Conservation (phyloP, 495 filamentous ascomycete species). For the Immersiella caudata region DNA sequence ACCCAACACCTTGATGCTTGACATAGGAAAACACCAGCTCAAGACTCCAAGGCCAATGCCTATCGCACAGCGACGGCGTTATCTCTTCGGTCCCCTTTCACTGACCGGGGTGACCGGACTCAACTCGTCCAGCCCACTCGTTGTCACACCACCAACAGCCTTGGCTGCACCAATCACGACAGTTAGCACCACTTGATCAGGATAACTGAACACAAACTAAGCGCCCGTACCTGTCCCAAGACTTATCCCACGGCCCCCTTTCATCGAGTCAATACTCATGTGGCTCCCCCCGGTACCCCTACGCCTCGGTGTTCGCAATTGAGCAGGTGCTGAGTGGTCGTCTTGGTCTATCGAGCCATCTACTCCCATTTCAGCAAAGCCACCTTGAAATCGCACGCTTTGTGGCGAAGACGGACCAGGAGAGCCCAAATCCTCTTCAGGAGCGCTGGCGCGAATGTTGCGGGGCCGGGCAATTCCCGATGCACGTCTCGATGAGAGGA, state of each 20-base stretch:
- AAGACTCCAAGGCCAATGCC: neutral
- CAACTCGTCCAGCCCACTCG: neutral
- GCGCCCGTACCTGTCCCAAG: slow-evolving; percentile 35
- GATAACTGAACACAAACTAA: neutral
- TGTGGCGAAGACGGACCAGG: slow-evolving; percentile 14
- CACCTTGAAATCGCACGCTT: slow-evolving; percentile 11
- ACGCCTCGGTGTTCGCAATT: slow-evolving; percentile 15
- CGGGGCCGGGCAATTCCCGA: neutral
- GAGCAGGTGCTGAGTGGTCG: neutral
- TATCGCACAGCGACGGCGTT: neutral
- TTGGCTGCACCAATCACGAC: neutral
- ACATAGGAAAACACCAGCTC: neutral
- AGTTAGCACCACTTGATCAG: neutral
- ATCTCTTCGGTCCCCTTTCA: neutral
- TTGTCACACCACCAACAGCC: slow-evolving; percentile 11
- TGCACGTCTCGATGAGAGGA: neutral
- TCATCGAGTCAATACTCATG: slow-evolving; percentile 34
- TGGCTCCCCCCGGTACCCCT: slow-evolving; percentile 28
- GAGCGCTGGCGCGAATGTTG: neutral
- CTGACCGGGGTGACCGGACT: neutral
- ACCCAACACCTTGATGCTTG: neutral
- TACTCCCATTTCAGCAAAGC: neutral
- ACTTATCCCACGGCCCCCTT: slow-evolving; percentile 38
- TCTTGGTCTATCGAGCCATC: slow-evolving; percentile 9
- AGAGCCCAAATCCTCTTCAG: slow-evolving; percentile 1